phyloP scores from a whole-genome alignment of 257 asterid species.

The Lavandula angustifolia region DNA sequence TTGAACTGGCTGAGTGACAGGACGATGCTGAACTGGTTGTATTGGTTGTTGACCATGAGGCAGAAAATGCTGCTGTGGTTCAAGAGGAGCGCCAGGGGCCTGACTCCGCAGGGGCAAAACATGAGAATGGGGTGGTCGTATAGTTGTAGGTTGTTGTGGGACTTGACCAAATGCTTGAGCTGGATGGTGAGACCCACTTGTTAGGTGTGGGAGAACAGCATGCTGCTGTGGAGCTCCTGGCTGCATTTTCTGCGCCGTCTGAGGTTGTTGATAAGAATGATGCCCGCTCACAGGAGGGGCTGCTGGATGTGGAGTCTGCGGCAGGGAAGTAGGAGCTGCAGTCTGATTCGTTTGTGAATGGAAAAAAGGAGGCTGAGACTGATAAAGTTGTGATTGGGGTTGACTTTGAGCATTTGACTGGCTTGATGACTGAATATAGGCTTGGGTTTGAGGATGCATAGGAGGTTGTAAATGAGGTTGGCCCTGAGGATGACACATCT shows the following conservation, averaged over 20 bases:
- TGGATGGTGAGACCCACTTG: constrained; percentile 49
- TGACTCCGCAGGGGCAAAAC: constrained; percentile 60
- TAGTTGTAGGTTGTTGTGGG: constrained; percentile 52
- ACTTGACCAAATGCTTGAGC: constrained; percentile 56
- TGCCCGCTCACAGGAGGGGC: constrained; percentile 59
- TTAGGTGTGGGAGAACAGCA: constrained; percentile 39
- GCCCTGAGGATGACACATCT: constrained; percentile 45
- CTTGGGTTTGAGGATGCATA: constrained; percentile 44
- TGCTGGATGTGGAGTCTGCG: constrained; percentile 48
- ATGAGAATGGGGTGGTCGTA: constrained; percentile 55
- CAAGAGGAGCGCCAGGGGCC: constrained; percentile 38
- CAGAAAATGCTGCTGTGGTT: constrained; percentile 58
- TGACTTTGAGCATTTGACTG: constrained; percentile 47
- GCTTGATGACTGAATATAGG: constrained; percentile 36
- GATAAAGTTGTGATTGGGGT: constrained; percentile 51
- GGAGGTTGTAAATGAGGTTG: constrained; percentile 39
- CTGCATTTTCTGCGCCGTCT: constrained; percentile 55
- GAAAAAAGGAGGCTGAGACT: constrained; percentile 40
- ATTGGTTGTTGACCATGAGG: constrained; percentile 52
- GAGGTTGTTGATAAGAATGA: constrained; percentile 66
- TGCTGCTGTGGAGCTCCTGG: constrained; percentile 51
- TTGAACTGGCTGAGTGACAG: constrained; percentile 51
- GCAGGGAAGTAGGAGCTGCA: constrained; percentile 39
- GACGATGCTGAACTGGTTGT: constrained; percentile 54
- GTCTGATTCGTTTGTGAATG: constrained; percentile 63